Percentiles rank a stretch among this genome's conserved stretches.
These are phyloP conservation scores for Dryas alaskensis DNA, from an alignment of 306 rosid genomes.

Conservation along the genomic window DNA sequence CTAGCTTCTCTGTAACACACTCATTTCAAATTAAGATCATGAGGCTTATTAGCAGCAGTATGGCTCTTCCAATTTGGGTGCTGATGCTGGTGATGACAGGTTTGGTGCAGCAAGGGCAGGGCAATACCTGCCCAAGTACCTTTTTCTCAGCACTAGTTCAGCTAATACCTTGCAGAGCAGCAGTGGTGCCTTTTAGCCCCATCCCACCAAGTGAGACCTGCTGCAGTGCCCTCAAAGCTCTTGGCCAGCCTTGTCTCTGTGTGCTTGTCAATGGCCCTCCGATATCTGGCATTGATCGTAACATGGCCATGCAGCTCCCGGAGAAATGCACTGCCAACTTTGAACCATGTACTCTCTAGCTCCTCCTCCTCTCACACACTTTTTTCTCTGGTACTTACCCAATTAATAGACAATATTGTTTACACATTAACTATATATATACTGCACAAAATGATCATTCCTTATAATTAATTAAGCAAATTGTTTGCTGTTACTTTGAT, in stretches of 20 bases:
- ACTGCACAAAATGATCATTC: neutral
- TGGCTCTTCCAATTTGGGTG: constrained; percentile 27
- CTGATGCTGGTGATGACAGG: constrained; percentile 29
- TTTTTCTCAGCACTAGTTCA: constrained; percentile 76
- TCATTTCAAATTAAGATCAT: constrained; percentile 15
- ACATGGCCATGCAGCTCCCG: constrained; percentile 74
- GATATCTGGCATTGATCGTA: constrained; percentile 76
- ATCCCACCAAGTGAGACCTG: constrained; percentile 64
- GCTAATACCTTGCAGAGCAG: constrained; percentile 80
- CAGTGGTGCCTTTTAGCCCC: constrained; percentile 75
- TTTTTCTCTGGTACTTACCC: neutral
- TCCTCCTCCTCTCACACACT: neutral
- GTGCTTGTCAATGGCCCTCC: constrained; percentile 76
- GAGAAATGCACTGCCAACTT: constrained; percentile 67
- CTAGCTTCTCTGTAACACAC: neutral
- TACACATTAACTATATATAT: neutral
- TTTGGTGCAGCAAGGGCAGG: constrained; percentile 40
- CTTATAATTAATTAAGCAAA: no score
- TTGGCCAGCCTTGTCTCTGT: constrained; percentile 86
- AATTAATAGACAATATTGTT: neutral
- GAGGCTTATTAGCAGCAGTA: constrained; percentile 30
- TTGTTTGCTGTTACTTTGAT: no score
- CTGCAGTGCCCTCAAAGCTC: constrained; percentile 62
- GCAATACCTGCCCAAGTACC: constrained; percentile 54
- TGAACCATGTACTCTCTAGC: constrained; percentile 56